Base-by-base conservation (phyloP, 1,284 basidiomycete genomes). In the Cutaneotrichosporon sp. region DNA sequence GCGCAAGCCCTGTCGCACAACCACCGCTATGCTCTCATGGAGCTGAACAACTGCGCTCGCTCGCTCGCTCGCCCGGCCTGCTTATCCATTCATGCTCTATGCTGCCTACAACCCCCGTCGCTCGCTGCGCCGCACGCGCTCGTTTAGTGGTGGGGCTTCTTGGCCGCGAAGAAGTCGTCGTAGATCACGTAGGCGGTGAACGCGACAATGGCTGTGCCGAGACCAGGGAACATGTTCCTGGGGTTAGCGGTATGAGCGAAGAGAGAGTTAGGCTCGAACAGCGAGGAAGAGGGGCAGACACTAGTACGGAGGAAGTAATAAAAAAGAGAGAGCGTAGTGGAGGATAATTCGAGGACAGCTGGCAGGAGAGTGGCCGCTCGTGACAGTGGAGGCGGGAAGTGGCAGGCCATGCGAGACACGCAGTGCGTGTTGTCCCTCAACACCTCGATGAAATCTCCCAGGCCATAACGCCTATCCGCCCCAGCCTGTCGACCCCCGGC, bases 151-250 rank as follows among this genome's bases (percentile, higher is more conserved):
- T 52, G 50, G 39, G 57, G 57, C 46, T 64, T 57, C 60, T 72
- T 72, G 51, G 61, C 37, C 35, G 64, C 61, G 61, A 72, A 52
- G 48, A 58, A 73, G 63, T 79, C 90, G 75, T 96, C 91, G 47
- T 81, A 87, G 51, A 88, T 77, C 44, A 96, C 90, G 67, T 94
- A 97, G 57, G 82, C 85, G 31, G 88, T 85, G 78, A 97, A 97
- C 2, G 90, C 87, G 57, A 87, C 88, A 52, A 90, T 80, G 35
- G 88, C 92, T 56, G 89, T 88, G 51, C 91, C 91, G 68, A 97
- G 88, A 34, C 92, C 92, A 46, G 92, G 92, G 75, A 96, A 91
- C 62, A 92, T 73, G 77, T 82, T 87, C 64, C 84, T 81, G 76
- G 9, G 34, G 49, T 47, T 26, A 51, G 46, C 38, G 14, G 14